Base-by-base conservation (phyloP, 352 stramenopile genomes). In the Phytopythium montanum region DNA sequence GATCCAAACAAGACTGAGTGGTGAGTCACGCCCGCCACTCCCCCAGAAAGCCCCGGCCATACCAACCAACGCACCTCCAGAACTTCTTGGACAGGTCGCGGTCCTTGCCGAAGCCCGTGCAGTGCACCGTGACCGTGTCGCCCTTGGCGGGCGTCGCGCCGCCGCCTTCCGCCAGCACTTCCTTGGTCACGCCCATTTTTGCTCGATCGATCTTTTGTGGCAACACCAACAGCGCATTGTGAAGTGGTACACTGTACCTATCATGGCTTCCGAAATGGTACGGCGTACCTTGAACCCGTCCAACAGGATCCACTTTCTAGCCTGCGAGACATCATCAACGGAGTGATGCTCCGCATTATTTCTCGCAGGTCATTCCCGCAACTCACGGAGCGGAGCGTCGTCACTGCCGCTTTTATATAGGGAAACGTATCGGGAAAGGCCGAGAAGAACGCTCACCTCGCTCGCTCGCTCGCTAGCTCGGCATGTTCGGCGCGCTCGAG, bases 61-160 rank as follows among this genome's bases (percentile, higher is more conserved):
- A n/a, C 51, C 26, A 13, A 7, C n/a, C 52, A 50, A 25, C 48
- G 48, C 41, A 84, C 71, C 75, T 97, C 95, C 96, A 99, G 76
- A 99, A 99, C 70, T 98, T 98, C 61, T 85, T 54, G 28, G 44
- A 51, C 39, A 88, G 65, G 62, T 91, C 76, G 51, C 61, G 68
- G 61, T 91, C 73, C 66, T 91, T 93, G 56, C 81, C 84, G 65
- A 80, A 91, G 45, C 87, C 87, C 46, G 85, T 94, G 75, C 80
- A 92, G 67, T 95, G 84, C 45, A 93, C 81, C 31, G 81, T 94
- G 41, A 94, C 87, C 2, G 64, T 88, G 42, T 70, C 65, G 56
- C 82, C 85, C 42, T 77, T 86, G 23, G 72, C 59, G 26, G 85
- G 83, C 49, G 54, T 81, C 50, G 71, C 59, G 46, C 85, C 85